Conservation (phyloP, 2,329 filamentous ascomycete genomes). For the Botryotinia calthae region DNA sequence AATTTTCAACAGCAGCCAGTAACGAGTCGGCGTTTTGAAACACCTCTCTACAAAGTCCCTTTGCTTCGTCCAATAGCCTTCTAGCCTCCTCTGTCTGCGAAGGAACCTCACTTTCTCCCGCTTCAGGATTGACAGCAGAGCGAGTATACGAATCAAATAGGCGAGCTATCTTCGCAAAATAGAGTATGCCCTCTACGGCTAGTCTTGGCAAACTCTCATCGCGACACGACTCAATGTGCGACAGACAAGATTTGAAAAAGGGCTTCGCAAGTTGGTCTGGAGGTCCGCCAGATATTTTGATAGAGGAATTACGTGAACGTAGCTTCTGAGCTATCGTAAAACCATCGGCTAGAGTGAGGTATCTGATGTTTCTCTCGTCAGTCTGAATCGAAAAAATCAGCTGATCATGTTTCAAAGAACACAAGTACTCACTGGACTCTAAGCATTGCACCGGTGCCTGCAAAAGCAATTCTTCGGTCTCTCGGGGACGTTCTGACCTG, state of each 20-base stretch:
- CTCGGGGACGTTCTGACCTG: slow-evolving; percentile 15
- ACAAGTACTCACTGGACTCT: not conserved
- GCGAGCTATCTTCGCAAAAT: slow-evolving; percentile 38
- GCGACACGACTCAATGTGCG: slow-evolving; percentile 37
- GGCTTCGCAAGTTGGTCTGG: slow-evolving; percentile 18
- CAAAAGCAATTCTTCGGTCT: slow-evolving; percentile 37
- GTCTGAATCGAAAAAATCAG: not conserved
- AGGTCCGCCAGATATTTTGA: slow-evolving; percentile 25
- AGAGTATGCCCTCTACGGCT: slow-evolving; percentile 40
- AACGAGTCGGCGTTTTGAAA: slow-evolving; percentile 38
- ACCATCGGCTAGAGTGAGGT: slow-evolving; percentile 33
- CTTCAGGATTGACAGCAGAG: not conserved
- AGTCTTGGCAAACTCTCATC: slow-evolving; percentile 41
- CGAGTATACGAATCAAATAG: slow-evolving; percentile 30
- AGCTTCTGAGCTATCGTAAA: slow-evolving; percentile 31
- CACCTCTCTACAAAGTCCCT: slow-evolving; percentile 37
- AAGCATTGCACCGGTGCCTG: slow-evolving; percentile 31
- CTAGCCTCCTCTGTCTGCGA: slow-evolving; percentile 12
- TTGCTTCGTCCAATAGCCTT: slow-evolving; percentile 35
- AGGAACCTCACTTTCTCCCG: not conserved
- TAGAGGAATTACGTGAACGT: not conserved
- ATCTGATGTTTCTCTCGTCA: slow-evolving; percentile 16
- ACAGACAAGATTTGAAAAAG: slow-evolving; percentile 36
- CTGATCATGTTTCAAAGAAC: not conserved
- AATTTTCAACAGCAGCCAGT: slow-evolving; percentile 34